Evolutionary conservation across 2,329 filamentous ascomycete species (phyloP).

Genomic region (Chrysoporthe cubensis): DNA sequence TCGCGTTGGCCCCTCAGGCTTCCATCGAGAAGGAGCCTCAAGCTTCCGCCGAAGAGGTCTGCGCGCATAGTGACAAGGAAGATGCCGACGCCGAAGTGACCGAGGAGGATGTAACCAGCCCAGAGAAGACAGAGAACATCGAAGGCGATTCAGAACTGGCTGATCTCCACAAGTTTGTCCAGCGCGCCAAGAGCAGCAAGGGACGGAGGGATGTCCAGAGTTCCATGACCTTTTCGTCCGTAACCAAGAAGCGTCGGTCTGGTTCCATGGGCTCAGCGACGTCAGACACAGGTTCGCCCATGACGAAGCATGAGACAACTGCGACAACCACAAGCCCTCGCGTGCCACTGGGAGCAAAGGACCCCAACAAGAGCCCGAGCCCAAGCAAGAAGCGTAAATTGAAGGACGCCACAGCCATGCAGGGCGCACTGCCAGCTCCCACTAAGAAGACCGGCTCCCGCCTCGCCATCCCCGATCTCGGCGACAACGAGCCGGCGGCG

Average conservation of each 20-base stretch:
- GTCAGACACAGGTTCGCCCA: slow-evolving; percentile 38
- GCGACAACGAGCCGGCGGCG: slow-evolving; percentile 33
- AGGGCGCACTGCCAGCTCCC: slow-evolving; percentile 11
- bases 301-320: slow-evolving; percentile 28
- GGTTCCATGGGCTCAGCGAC: slow-evolving; percentile 35
- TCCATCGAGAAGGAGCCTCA: background rate
- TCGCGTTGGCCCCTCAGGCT: background rate
- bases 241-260: slow-evolving; percentile 35
- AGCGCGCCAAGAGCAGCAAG: slow-evolving; percentile 33
- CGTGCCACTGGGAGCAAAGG: slow-evolving; percentile 40
- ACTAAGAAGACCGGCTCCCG: slow-evolving; percentile 29
- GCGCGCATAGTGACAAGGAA: background rate
- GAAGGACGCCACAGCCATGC: slow-evolving; percentile 26
- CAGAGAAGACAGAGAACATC: background rate
- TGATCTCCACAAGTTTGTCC: slow-evolving; percentile 42
- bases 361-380: slow-evolving; percentile 43
- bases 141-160: slow-evolving; percentile 42
- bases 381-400: slow-evolving; percentile 44
- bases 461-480: slow-evolving; percentile 34
- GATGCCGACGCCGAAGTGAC: background rate
- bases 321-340: slow-evolving; percentile 30
- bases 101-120: background rate
- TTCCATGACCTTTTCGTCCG: background rate
- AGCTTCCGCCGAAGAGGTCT: background rate
- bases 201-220: background rate